Percentiles rank a stretch among this genome's conserved stretches.
phyloP scores from a whole-genome alignment of 2,329 filamentous ascomycete species.

The Microdochium bolleyi region DNA sequence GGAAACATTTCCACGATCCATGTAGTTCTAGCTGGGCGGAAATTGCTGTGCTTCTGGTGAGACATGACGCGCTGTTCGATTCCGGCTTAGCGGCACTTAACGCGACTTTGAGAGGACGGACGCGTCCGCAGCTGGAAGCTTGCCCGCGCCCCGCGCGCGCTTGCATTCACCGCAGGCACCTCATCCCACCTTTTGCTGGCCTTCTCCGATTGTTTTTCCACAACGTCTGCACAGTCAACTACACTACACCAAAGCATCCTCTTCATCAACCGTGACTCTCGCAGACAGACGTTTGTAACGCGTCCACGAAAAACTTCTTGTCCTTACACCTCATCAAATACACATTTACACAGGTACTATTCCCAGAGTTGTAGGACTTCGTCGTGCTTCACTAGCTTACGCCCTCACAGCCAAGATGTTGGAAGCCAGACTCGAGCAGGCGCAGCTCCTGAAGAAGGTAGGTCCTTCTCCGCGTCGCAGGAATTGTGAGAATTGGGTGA shows the following conservation, averaged over 20 bases:
- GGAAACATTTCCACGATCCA: too few relatives aligned
- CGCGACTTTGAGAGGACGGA: not conserved
- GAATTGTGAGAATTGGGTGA: not conserved
- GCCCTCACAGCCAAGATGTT: conserved; percentile 53
- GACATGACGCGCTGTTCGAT: too few relatives aligned
- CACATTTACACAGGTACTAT: not conserved
- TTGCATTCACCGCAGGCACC: not conserved
- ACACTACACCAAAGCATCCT: too few relatives aligned
- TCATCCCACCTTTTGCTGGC: conserved; percentile 3
- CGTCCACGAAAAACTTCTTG: not conserved
- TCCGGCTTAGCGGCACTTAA: too few relatives aligned
- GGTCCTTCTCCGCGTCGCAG: conserved; percentile 5
- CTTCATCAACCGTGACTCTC: too few relatives aligned
- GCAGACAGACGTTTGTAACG: not conserved
- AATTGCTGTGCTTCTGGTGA: too few relatives aligned
- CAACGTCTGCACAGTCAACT: not conserved
- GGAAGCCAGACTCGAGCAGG: conserved; percentile 95
- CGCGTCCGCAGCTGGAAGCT: too few relatives aligned
- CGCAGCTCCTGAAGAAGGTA: conserved; percentile 91
- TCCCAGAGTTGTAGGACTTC: not conserved
- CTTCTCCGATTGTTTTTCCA: not conserved
- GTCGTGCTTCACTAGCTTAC: not conserved
- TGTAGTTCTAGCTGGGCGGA: too few relatives aligned
- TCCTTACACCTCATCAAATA: not conserved
- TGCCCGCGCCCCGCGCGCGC: too few relatives aligned